phyloP scores from a whole-genome alignment of 495 filamentous ascomycete genomes.

The Penicillium arizonense region DNA sequence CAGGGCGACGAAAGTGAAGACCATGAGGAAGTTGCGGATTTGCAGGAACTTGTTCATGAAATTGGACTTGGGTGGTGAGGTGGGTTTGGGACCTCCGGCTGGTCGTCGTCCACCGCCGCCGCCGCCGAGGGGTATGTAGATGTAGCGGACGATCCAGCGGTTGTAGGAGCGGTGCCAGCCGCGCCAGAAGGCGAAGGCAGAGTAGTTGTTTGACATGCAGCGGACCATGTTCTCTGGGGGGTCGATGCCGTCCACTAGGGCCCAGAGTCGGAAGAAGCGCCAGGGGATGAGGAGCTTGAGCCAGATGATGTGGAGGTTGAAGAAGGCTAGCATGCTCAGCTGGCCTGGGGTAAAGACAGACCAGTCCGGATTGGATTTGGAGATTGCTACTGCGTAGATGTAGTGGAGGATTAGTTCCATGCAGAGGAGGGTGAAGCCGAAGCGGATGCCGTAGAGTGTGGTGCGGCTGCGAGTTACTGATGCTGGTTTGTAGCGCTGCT shows the following conservation, averaged over 20 bases:
- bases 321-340: constrained; percentile 86
- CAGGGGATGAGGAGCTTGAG: constrained; percentile 95
- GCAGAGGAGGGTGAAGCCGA: constrained; percentile 71
- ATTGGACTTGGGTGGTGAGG: constrained; percentile 18
- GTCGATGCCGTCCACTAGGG: constrained; percentile 84
- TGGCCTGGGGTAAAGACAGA: constrained; percentile 81
- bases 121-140: constrained; percentile 91
- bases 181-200: constrained; percentile 90
- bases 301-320: constrained; percentile 98
- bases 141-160: constrained; percentile 89
- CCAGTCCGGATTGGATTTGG: constrained; percentile 77
- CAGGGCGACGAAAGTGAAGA: constrained; percentile 96
- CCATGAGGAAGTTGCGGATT: constrained; percentile 70
- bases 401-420: constrained; percentile 96
- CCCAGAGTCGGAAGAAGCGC: constrained; percentile 97
- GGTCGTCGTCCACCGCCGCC: constrained; percentile 31
- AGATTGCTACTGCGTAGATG: constrained; percentile 92
- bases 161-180: constrained; percentile 94
- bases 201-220: constrained; percentile 95
- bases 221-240: constrained; percentile 98
- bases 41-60: constrained; percentile 30
- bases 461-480: constrained; percentile 67
- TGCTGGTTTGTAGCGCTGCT: constrained; percentile 68
- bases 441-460: constrained; percentile 79
- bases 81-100: constrained; percentile 11